These are phyloP conservation scores for Sphenostylis stenocarpa DNA, from an alignment of 306 rosid species.

Conservation along the genomic window DNA sequence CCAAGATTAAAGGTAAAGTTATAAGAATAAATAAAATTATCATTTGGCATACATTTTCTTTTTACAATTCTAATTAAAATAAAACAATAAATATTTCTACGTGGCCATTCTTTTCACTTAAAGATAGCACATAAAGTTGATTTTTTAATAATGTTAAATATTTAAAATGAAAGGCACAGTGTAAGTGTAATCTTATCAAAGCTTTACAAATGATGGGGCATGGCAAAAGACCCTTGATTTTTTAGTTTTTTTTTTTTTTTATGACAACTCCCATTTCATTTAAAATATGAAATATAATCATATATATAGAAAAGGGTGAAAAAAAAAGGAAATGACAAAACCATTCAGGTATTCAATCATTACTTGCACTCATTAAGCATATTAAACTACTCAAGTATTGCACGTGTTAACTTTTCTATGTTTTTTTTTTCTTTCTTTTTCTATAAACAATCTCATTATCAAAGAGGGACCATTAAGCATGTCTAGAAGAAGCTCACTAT, in stretches of 20 bases:
- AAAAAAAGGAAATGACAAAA: neutral
- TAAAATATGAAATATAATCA: neutral
- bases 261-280: neutral
- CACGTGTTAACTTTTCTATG: neutral
- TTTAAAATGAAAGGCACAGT: neutral
- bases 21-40: neutral
- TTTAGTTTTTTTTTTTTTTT: too few species aligned
- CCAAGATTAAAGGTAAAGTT: constrained; percentile 5
- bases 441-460: neutral
- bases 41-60: neutral
- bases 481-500: neutral
- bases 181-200: neutral
- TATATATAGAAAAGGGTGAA: neutral
- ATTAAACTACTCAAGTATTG: neutral
- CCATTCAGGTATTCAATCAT: neutral
- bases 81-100: neutral
- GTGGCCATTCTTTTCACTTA: neutral
- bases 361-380: constrained; percentile 4
- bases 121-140: neutral
- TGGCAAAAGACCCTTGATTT: neutral
- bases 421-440: neutral
- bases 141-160: neutral
- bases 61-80: neutral
- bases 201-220: neutral
- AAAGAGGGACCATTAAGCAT: neutral